Conservation (phyloP, 768 basidiomycete species). For the Lentinus tigrinus region DNA sequence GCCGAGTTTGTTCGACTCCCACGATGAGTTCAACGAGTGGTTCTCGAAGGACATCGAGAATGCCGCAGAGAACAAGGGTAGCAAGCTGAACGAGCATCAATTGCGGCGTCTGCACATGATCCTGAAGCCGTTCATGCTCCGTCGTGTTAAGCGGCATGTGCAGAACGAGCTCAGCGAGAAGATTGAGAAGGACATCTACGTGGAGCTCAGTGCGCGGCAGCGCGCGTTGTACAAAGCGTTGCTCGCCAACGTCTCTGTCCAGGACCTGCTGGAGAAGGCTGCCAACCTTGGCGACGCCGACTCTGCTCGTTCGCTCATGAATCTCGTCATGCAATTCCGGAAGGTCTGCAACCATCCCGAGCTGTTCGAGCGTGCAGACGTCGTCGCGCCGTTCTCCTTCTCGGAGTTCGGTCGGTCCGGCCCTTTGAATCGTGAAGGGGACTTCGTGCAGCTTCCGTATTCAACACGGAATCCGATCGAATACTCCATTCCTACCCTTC, state of each 20-base stretch:
- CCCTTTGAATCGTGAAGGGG: constrained; percentile 84
- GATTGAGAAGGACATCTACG: constrained; percentile 96
- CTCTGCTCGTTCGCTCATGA: constrained; percentile 94
- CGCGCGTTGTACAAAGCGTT: constrained; percentile 86
- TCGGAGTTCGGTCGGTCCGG: constrained; percentile 78
- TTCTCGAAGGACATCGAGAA: constrained; percentile 99
- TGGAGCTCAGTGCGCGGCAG: constrained; percentile 92
- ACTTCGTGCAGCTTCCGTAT: constrained; percentile 78
- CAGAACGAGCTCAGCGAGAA: constrained; percentile 99
- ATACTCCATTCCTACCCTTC: constrained; percentile 66
- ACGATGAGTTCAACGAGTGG: constrained; percentile 99
- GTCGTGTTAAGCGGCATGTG: constrained; percentile 97
- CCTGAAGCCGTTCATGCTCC: constrained; percentile 97
- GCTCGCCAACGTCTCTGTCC: constrained; percentile 89
- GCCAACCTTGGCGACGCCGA: constrained; percentile 88
- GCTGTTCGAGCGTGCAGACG: constrained; percentile 95
- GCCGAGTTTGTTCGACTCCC: constrained; percentile 98
- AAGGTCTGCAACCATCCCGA: constrained; percentile 99
- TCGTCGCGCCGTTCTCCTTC: constrained; percentile 91
- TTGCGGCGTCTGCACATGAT: constrained; percentile 96
- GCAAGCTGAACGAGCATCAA: constrained; percentile 93
- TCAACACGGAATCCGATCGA: constrained; percentile 88
- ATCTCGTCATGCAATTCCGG: constrained; percentile 99
- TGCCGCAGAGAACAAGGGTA: constrained; percentile 86
- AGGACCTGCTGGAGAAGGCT: constrained; percentile 91